Percentiles rank a stretch among this genome's conserved stretches.
phyloP scores from a whole-genome alignment of 345 rosid species.

The Geranium rotundifolium region DNA sequence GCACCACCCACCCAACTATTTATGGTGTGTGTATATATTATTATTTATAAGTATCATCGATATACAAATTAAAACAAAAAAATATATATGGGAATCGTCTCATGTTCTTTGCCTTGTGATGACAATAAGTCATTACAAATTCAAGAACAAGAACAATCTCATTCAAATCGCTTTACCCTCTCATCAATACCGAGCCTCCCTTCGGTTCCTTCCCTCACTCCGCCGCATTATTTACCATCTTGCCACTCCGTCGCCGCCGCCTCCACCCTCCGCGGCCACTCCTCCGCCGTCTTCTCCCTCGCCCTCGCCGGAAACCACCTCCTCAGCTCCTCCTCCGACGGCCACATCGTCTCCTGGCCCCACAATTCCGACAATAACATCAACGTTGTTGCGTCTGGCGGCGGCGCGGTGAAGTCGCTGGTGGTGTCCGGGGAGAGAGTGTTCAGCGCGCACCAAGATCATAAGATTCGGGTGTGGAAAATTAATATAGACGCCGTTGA shows the following conservation, averaged over 20 bases:
- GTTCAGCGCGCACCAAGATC: constrained; percentile 65
- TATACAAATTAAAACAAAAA: background rate
- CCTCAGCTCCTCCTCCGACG: constrained; percentile 40
- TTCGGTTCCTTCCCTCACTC: constrained; percentile 44
- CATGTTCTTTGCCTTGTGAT: background rate
- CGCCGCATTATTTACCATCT: constrained; percentile 3
- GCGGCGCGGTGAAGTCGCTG: constrained; percentile 48
- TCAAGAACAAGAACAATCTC: too few species aligned
- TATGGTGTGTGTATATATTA: too few species aligned
- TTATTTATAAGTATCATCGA: too few species aligned
- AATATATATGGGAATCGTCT: background rate
- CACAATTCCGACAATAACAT: constrained; percentile 5
- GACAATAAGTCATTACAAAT: too few species aligned
- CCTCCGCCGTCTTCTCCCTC: constrained; percentile 48
- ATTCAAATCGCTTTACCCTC: constrained; percentile 10
- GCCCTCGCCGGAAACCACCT: constrained; percentile 30
- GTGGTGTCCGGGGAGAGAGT: constrained; percentile 36
- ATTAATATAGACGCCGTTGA: constrained; percentile 4
- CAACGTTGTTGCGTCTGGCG: constrained; percentile 15
- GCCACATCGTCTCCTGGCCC: constrained; percentile 46
- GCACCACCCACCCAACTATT: too few species aligned
- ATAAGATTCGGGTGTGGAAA: constrained; percentile 64
- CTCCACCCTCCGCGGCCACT: constrained; percentile 36
- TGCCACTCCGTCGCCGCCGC: constrained; percentile 10
- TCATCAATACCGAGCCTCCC: constrained; percentile 39